Conservation (phyloP, 75 land plant genomes). For the Cupressus sempervirens region DNA sequence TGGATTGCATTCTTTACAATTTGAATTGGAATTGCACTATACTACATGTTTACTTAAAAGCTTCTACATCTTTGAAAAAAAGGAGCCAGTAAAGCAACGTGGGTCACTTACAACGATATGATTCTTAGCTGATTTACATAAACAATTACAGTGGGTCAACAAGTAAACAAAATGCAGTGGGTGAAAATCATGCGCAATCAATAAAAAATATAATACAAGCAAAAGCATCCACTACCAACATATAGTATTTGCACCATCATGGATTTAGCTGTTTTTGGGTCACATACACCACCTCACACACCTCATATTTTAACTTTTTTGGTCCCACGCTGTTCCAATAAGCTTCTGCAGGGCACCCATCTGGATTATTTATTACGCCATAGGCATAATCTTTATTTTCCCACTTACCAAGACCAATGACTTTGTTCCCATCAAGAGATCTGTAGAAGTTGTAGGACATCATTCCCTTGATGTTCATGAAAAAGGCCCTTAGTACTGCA, state of each 20-base stretch:
- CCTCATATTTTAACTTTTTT: background rate
- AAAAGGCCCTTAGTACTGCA: background rate
- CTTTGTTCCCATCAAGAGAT: background rate
- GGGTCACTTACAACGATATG: too few species aligned
- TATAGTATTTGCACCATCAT: background rate
- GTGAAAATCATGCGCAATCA: too few species aligned
- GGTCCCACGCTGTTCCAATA: background rate
- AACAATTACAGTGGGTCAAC: too few species aligned
- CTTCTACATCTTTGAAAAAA: too few species aligned
- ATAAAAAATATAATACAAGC: background rate
- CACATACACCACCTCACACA: background rate
- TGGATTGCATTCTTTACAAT: too few species aligned
- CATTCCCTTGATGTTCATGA: background rate
- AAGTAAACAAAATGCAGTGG: too few species aligned
- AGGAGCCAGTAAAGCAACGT: too few species aligned
- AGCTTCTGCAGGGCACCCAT: background rate
- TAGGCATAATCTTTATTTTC: background rate
- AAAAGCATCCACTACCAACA: background rate
- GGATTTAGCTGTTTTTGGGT: background rate
- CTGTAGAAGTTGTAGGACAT: background rate
- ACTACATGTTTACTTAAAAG: too few species aligned
- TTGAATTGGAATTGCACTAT: too few species aligned
- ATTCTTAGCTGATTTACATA: too few species aligned
- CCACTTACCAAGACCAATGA: background rate
- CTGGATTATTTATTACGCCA: background rate